phyloP scores from a whole-genome alignment of 2,329 filamentous ascomycete genomes.

The Graphium sp. region DNA sequence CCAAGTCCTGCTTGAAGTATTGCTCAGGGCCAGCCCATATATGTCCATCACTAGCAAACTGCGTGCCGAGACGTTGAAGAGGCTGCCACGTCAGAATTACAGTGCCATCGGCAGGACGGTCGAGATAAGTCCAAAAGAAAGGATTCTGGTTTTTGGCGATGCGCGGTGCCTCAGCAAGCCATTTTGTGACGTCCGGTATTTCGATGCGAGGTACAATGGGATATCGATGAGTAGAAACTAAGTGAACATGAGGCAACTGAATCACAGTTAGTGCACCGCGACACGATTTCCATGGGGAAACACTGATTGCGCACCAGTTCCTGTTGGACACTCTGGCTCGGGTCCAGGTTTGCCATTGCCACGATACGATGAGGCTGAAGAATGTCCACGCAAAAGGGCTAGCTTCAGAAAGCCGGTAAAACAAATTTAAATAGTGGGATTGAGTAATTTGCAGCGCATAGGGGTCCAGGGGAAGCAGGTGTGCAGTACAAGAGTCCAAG shows the following conservation, averaged over 20 bases:
- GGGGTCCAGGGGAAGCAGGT: no score
- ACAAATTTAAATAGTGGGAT: no score
- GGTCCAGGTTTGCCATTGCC: slow-evolving; percentile 16
- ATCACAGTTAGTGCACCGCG: slow-evolving; percentile 1
- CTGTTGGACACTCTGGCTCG: slow-evolving; percentile 22
- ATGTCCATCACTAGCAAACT: slow-evolving; percentile 82
- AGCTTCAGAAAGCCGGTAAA: no score
- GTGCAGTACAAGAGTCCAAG: no score
- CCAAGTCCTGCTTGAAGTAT: slow-evolving; percentile 55
- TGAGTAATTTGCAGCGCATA: no score
- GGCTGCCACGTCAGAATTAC: slow-evolving; percentile 85
- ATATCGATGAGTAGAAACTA: slow-evolving; percentile 72
- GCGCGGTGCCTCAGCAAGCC: slow-evolving; percentile 68
- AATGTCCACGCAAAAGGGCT: no score
- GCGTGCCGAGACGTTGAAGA: slow-evolving; percentile 47
- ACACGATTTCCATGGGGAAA: neutral
- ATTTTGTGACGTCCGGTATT: slow-evolving; percentile 63
- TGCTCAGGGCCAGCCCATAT: slow-evolving; percentile 76
- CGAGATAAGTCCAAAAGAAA: slow-evolving; percentile 87
- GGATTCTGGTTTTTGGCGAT: slow-evolving; percentile 71
- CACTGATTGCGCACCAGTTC: slow-evolving; percentile 19
- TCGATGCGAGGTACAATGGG: slow-evolving; percentile 55
- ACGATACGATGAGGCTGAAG: slow-evolving; percentile 2
- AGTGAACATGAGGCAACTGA: slow-evolving; percentile 76
- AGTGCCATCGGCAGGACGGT: slow-evolving; percentile 65